Base-by-base conservation (phyloP, 441 rosid species). In the Adansonia gregorii region DNA sequence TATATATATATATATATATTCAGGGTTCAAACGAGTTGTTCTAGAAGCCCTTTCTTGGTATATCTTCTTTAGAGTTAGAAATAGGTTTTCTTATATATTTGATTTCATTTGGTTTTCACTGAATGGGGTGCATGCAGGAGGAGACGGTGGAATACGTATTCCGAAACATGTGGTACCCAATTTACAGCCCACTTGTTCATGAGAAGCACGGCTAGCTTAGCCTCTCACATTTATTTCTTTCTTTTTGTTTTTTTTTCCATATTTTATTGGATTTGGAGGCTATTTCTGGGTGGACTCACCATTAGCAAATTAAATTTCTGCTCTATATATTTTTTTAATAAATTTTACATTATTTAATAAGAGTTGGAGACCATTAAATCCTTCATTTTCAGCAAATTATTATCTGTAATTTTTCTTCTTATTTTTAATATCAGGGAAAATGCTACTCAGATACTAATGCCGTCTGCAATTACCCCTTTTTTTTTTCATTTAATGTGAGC, bases 141-240 rank as follows among this genome's bases (percentile, higher is more conserved):
- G 97, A 92, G 81, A 90, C 92, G 2, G 94, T 92, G 76, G 82
- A 87, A 67, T 88, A 88, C 78, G 83, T 95, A 8, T 87, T 78
- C 3, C 77, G 82, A 39, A 86, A 83, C 80, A 95, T 95, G 98
- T 95, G 99, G 99, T 93, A 78, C 89, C 99, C 99, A 48, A 31
- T 90, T 79, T 95, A 95, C 84, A 90, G 90, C 78, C 98, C 99
- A 61, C 93, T 95, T 6, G 98, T 95, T 83, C 99, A 91, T 39
- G 95, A 95, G 88, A 92, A 95, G 80, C 92, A 80, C 72, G 73
- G 35, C 35, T 31, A 31, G 35, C 35, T 31, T 31, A 31, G 35
- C 35, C 35, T 31, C 35, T 31, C 35, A 31, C 35, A 31, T 31
- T 31, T 31, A 31, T 31, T 31, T 27, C 43, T 24, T 2, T 61